Evolutionary conservation across 2,329 filamentous ascomycete species (phyloP), one percentile per base, ranked within the genome.

Genomic region (Cladophialophora psammophila): DNA sequence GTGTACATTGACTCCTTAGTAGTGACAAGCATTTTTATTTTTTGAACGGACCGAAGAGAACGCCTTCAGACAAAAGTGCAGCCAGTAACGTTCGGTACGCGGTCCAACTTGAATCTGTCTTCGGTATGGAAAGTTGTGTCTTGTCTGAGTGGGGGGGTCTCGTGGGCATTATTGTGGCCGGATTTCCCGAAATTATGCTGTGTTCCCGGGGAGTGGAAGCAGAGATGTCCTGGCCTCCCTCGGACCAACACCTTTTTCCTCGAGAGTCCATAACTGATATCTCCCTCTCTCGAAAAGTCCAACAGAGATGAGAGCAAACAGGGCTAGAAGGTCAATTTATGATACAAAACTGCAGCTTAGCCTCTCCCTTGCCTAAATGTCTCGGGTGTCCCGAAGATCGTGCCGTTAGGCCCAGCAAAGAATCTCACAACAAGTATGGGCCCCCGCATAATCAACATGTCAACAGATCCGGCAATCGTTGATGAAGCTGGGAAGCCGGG

Each of bases 11-110:
- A n/a, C 15, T n/a, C 4, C 10, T 6, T 6, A 32, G 48, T 26
- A 35, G 20, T 45, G 34, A 57, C 18, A n/a, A 34, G 5, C 26
- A 32, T 32, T 4, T 53, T 31, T n/a, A n/a, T n/a, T 26, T 26
- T 26, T 26, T 3, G 32, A 50, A 38, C 60, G n/a, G 20, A 66
- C 64, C 64, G n/a, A 60, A 48, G 32, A 60, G 64, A 34, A 66
- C 36, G 26, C 35, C 61, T 7, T 57, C 53, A 10, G 64, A 61
- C 6, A 36, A 55, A 2, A 66, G 12, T 32, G 53, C 53, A 38
- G 64, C 64, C 9, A 66, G 34, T 5, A 61, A 45, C 20, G 56
- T 34, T 45, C 57, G 5, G 31, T 60, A 62, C 8, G 64, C 64
- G 3, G 45, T 48, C 57, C 56, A 62, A 36, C 57, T 45, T 12